Evolutionary conservation across 1,284 basidiomycete genomes (phyloP), one percentile per base, ranked within the genome.

Genomic region (Peniophora sp.): DNA sequence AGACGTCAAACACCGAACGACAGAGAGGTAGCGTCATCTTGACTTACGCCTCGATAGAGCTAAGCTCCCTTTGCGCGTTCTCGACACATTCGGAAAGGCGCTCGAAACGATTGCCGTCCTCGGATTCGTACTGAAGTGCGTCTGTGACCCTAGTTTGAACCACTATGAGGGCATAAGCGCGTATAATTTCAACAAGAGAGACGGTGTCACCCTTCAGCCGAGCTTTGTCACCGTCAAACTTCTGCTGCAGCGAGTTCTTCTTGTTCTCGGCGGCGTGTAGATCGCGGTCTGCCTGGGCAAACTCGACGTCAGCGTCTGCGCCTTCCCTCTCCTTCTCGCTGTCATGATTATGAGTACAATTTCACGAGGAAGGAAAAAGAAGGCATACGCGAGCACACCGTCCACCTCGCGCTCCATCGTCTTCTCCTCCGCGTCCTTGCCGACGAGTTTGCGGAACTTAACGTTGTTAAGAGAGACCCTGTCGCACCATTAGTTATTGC

Each of bases 351-450:
- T 41, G 55, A 39, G 36, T 52, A 51, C 23, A 49, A 48, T 44
- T 41, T 0, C 51, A 49, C 6, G 44, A 25, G 36, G 36, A 24
- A 22, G 22, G 32, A 14, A 17, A 17, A 8, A 24, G 25, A 25
- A 38, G 3, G 69, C 77, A 59, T 56, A 92, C 90, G 72, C 63
- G 12, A 74, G 65, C 8, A 81, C 66, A 17, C 74, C 69, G 11
- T 84, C 81, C 2, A 90, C 72, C 43, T 88, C 85, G 27, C 70
- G 72, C 59, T 93, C 92, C 70, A 94, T 85, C 0, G 75, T 79
- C 12, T 84, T 80, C 0, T 74, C 69, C 5, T 75, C 69, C 2
- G 82, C 69, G 48, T 88, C 79, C 20, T 68, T 67, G 9, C 81
- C 82, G 14, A 85, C 71, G 1, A 89, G 65, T 55, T 83, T 81